Percentiles rank a stretch among this genome's conserved stretches.
phyloP scores from a whole-genome alignment of 75 land plant species.

The Isoetes taiwanensis region DNA sequence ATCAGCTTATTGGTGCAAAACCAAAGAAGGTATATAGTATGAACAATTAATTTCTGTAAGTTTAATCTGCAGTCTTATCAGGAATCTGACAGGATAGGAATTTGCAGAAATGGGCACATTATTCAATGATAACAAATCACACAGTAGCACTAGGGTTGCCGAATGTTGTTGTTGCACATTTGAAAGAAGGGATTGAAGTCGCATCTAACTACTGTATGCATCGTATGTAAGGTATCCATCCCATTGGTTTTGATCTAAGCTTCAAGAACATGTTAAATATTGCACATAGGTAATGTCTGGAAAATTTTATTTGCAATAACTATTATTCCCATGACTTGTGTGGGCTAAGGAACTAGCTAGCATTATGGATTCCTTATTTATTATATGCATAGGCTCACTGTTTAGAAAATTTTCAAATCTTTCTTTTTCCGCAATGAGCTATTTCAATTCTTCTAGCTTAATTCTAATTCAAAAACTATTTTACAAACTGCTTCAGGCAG shows the following conservation, averaged over 20 bases:
- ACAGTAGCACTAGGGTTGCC: conserved; percentile 95
- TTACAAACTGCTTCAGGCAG: conserved; percentile 80
- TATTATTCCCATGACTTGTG: too few relatives aligned
- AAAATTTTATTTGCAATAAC: too few relatives aligned
- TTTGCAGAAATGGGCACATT: conserved; percentile 48
- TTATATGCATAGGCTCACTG: too few relatives aligned
- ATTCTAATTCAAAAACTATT: too few relatives aligned
- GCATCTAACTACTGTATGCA: conserved; percentile 85
- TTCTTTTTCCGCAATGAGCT: too few relatives aligned
- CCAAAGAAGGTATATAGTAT: conserved; percentile 40
- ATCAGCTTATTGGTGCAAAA: conserved; percentile 45
- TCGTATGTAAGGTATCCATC: conserved; percentile 92
- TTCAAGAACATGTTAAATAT: too few relatives aligned
- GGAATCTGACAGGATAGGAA: conserved; percentile 9
- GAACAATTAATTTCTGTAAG: not conserved
- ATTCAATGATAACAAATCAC: conserved; percentile 82
- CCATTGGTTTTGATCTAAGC: too few relatives aligned
- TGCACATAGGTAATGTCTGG: too few relatives aligned
- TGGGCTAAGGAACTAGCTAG: too few relatives aligned
- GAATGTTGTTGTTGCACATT: conserved; percentile 91
- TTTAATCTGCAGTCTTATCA: not conserved
- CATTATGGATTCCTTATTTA: too few relatives aligned
- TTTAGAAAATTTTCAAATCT: too few relatives aligned
- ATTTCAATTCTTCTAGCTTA: too few relatives aligned
- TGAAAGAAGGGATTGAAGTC: conserved; percentile 94